A percentile compares a stretch with the other conserved stretches of the same genome.
phyloP scores from a whole-genome alignment of 495 filamentous ascomycete species.

The Daldinia vernicosa region DNA sequence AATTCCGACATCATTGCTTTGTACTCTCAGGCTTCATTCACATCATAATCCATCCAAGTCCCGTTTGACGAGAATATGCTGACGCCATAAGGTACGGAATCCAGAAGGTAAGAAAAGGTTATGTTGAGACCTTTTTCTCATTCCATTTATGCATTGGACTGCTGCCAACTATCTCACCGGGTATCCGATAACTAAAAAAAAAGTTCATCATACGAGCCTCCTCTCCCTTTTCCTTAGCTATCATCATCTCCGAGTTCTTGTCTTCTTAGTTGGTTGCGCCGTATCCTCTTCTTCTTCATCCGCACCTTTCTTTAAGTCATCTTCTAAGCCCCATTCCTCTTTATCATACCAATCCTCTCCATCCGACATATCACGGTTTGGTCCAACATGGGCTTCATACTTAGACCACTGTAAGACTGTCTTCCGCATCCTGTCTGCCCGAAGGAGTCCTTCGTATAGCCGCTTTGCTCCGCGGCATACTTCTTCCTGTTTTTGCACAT shows the following conservation, averaged over 20 bases:
- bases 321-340: conserved; percentile 85
- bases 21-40: background rate
- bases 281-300: conserved; percentile 90
- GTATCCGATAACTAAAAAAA: conserved; percentile 28
- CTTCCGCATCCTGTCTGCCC: conserved; percentile 79
- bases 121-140: background rate
- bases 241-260: conserved; percentile 66
- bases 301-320: conserved; percentile 87
- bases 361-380: conserved; percentile 76
- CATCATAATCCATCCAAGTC: background rate
- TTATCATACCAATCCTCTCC: conserved; percentile 97
- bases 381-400: conserved; percentile 87
- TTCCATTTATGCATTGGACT: conserved; percentile 9
- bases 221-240: background rate
- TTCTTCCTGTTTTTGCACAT: conserved; percentile 96
- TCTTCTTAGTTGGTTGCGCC: conserved; percentile 76
- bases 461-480: conserved; percentile 81
- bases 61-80: background rate
- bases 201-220: background rate
- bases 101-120: background rate
- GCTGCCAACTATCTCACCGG: conserved; percentile 25
- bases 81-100: background rate
- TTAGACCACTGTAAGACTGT: conserved; percentile 84
- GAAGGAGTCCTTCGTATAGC: conserved; percentile 77
- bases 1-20: background rate